These are phyloP conservation scores for Suillus plorans DNA, from an alignment of 768 basidiomycete species.

Conservation along the genomic window DNA sequence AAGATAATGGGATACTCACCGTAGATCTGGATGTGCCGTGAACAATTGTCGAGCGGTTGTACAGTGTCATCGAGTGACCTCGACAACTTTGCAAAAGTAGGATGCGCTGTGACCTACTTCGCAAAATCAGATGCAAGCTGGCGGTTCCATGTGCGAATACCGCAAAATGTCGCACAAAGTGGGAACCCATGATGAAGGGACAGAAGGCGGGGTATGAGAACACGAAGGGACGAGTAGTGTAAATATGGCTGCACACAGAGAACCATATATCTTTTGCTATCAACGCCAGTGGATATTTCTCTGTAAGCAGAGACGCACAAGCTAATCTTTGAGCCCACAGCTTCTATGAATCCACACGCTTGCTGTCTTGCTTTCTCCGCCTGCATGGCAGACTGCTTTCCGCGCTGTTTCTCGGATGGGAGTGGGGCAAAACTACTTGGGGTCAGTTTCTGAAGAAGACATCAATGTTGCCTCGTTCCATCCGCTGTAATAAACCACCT, in stretches of 20 bases:
- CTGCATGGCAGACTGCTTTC: conserved; percentile 76
- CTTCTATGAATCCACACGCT: conserved; percentile 88
- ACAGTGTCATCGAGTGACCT: neutral
- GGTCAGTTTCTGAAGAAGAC: no score
- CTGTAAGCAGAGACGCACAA: conserved; percentile 62
- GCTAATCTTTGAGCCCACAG: conserved; percentile 80
- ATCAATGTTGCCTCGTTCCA: no score
- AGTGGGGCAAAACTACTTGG: conserved; percentile 18
- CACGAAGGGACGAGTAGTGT: no score
- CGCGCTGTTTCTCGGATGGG: conserved; percentile 82
- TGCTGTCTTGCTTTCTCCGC: conserved; percentile 81
- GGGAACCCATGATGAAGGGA: no score
- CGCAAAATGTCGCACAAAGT: no score
- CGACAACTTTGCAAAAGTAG: neutral
- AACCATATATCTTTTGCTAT: neutral
- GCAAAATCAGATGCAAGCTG: neutral
- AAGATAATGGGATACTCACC: neutral
- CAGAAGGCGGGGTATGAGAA: no score
- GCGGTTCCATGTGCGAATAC: neutral
- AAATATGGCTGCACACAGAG: no score
- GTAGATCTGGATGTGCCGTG: neutral
- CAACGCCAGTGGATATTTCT: neutral
- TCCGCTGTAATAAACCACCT: no score
- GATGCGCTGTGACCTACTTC: neutral
- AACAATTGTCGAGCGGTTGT: neutral